phyloP scores from a whole-genome alignment of 2,329 filamentous ascomycete genomes.

The Fusarium annulatum region DNA sequence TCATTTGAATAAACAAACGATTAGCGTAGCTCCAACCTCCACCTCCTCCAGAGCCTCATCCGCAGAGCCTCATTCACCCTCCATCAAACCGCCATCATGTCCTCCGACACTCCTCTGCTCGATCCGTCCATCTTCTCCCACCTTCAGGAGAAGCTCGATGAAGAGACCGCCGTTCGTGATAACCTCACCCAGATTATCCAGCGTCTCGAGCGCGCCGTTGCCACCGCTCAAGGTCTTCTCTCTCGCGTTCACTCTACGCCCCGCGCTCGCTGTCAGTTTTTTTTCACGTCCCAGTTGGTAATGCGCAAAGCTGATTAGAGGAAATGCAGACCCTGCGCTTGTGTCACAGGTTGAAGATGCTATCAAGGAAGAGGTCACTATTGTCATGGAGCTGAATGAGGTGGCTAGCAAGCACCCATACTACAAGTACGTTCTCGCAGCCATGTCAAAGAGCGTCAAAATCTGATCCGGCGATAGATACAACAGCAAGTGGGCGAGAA shows the following conservation, averaged over 20 bases:
- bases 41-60: slow-evolving; percentile 26
- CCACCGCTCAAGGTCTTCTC: slow-evolving; percentile 83
- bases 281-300: background rate
- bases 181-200: slow-evolving; percentile 85
- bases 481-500: slow-evolving; percentile 86
- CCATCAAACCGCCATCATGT: slow-evolving; percentile 42
- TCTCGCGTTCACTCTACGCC: slow-evolving; percentile 92
- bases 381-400: slow-evolving; percentile 74
- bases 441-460: background rate
- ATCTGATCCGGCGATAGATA: slow-evolving; percentile 60
- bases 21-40: slow-evolving; percentile 23
- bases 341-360: slow-evolving; percentile 76
- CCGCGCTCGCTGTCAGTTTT: slow-evolving; percentile 62
- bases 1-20: background rate
- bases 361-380: slow-evolving; percentile 77
- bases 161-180: slow-evolving; percentile 85
- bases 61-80: slow-evolving; percentile 33
- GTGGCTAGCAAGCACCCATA: slow-evolving; percentile 90
- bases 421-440: slow-evolving; percentile 76
- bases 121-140: slow-evolving; percentile 87
- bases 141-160: slow-evolving; percentile 89
- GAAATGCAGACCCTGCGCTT: slow-evolving; percentile 67
- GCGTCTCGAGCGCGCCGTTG: slow-evolving; percentile 83
- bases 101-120: slow-evolving; percentile 56
- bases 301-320: background rate